phyloP scores from a whole-genome alignment of 1,284 basidiomycete species.

The Ustilago vetiveriae region DNA sequence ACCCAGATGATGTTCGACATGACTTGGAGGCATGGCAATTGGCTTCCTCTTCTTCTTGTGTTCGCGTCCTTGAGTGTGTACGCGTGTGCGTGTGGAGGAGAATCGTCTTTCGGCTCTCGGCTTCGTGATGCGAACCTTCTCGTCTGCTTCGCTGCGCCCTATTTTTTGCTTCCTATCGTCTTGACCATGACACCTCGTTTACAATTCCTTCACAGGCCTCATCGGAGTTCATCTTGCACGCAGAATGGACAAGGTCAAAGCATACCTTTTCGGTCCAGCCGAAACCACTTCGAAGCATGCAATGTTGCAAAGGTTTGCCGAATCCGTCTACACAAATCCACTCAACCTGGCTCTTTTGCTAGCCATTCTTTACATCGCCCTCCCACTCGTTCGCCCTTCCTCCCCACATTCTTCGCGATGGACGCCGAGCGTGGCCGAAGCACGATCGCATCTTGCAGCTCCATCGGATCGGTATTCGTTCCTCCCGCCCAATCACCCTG shows the following conservation, averaged over 20 bases:
- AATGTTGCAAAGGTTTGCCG: constrained; percentile 10
- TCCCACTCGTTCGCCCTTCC: constrained; percentile 48
- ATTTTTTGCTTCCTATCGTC: no score
- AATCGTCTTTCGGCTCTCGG: constrained; percentile 3
- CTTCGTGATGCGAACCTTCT: constrained; percentile 5
- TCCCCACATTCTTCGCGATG: constrained; percentile 36
- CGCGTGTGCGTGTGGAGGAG: no score
- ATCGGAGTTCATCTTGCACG: neutral
- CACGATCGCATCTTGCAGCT: constrained; percentile 33
- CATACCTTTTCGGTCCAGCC: constrained; percentile 4
- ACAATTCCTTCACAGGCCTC: no score
- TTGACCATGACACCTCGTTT: no score
- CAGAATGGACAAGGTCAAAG: constrained; percentile 22
- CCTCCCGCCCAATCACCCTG: constrained; percentile 55
- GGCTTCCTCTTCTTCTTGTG: no score
- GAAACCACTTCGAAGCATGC: neutral
- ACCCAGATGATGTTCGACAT: no score
- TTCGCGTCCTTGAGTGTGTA: no score
- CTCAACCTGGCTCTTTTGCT: constrained; percentile 52
- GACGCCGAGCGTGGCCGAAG: constrained; percentile 39
- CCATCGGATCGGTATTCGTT: constrained; percentile 50
- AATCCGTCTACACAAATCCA: constrained; percentile 55
- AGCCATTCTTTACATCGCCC: constrained; percentile 44
- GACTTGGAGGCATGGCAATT: no score
- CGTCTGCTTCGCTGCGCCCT: no score